Evolutionary conservation across 2,329 filamentous ascomycete species (phyloP), one percentile per base, ranked within the genome.

Genomic region (Talaromyces verruculosus): DNA sequence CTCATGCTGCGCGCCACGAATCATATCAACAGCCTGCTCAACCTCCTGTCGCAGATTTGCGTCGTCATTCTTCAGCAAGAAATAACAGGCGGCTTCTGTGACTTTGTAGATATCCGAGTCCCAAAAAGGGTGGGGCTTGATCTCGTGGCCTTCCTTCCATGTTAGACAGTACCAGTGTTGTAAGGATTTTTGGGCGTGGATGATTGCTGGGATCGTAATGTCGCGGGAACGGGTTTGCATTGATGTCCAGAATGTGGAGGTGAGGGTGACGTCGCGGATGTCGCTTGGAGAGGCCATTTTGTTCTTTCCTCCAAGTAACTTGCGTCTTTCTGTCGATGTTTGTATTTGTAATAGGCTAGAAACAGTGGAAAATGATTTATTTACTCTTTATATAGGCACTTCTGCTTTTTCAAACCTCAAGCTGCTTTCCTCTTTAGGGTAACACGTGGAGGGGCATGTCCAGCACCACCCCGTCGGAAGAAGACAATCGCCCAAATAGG

Each of bases 11-110:
- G 87, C 87, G 1, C 71, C 74, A 7, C 81, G 71, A 11, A 89
- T 87, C 82, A 86, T 88, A 0, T 80, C 77, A 0, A 87, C 85
- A n/a, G 88, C 72, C 64, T 88, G 84, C 35, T 82, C 73, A 0
- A 88, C 79, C 0, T 85, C 84, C 1, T 73, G 73, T 63, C 84
- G 81, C 62, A 87, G 75, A 5, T 19, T 35, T 11, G 41, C 79
- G 0, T 74, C 71, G 65, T 85, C 79, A 19, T 81, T 74, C 15
- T 80, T 33, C 70, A 71, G 8, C 86, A 75, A 33, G 68, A 86
- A 83, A 68, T 88, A 88, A 67, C 85, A 87, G 2, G 85, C 86
- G 0, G 83, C 85, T 74, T 89, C 87, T 61, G 88, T 85, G 84
- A 85, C 88, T 74, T 88, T 88, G 11, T 81, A 85, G 22, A 86